These are phyloP conservation scores for Prunus mongolica DNA, from an alignment of 306 rosid species.

Conservation along the genomic window DNA sequence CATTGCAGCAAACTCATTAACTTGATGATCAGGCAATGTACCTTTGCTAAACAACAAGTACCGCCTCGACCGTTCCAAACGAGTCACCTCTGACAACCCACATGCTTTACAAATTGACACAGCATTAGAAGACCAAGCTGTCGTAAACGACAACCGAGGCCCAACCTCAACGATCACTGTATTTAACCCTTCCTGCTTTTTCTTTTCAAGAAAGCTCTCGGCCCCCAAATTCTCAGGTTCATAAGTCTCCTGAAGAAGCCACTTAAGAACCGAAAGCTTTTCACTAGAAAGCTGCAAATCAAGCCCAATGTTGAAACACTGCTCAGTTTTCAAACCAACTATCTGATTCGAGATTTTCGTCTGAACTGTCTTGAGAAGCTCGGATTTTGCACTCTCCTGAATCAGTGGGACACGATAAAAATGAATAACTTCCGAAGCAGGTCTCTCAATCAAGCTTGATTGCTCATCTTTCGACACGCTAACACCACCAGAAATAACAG, in stretches of 20 bases:
- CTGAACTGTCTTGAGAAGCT: conserved; percentile 68
- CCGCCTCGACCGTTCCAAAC: conserved; percentile 86
- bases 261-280: conserved; percentile 54
- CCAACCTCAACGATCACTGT: conserved; percentile 74
- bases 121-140: conserved; percentile 94
- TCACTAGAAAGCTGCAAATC: conserved; percentile 40
- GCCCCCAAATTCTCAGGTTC: conserved; percentile 77
- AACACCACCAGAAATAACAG: conserved; percentile 44
- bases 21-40: conserved; percentile 45
- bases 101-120: conserved; percentile 82
- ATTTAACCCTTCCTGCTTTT: conserved; percentile 50
- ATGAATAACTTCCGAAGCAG: conserved; percentile 54
- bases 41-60: conserved; percentile 54
- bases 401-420: conserved; percentile 61
- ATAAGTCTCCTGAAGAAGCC: conserved; percentile 90
- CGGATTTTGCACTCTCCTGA: conserved; percentile 67
- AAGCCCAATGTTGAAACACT: conserved; percentile 73
- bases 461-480: conserved; percentile 39
- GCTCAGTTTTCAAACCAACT: conserved; percentile 69
- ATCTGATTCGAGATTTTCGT: conserved; percentile 59
- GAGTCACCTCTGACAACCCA: conserved; percentile 78
- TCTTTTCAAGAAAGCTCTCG: conserved; percentile 80
- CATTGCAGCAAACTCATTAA: conserved; percentile 65
- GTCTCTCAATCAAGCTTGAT: conserved; percentile 44
- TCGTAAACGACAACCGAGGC: conserved; percentile 82